Evolutionary conservation across 306 rosid genomes (phyloP).

Genomic region (Acmispon strigosus): DNA sequence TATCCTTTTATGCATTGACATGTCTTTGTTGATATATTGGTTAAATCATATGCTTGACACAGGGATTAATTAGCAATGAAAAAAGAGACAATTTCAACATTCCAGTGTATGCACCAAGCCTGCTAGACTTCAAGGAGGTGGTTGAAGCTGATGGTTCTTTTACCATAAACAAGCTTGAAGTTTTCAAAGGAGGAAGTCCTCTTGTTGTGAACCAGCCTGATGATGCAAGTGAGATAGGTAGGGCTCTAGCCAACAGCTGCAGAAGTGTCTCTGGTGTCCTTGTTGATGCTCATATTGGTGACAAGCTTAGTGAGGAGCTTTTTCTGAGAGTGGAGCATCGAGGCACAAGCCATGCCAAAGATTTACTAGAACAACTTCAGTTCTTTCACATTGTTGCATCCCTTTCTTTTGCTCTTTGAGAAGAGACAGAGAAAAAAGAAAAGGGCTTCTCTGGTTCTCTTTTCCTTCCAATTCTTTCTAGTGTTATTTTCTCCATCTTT

Average conservation of each 20-base stretch:
- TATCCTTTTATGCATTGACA: not conserved
- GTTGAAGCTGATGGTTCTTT: slow-evolving; percentile 85
- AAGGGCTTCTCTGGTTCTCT: slow-evolving; percentile 6
- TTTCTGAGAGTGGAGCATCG: slow-evolving; percentile 55
- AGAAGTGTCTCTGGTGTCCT: slow-evolving; percentile 80
- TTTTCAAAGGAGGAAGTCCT: slow-evolving; percentile 97
- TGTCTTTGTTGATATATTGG: not conserved
- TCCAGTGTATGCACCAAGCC: slow-evolving; percentile 83
- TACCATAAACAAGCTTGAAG: slow-evolving; percentile 72
- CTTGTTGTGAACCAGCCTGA: slow-evolving; percentile 72
- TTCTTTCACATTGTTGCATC: slow-evolving; percentile 94
- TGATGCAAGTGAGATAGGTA: slow-evolving; percentile 59
- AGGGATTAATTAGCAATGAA: slow-evolving; percentile 71
- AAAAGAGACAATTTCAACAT: slow-evolving; percentile 77
- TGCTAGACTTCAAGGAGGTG: slow-evolving; percentile 84
- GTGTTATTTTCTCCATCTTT: not conserved
- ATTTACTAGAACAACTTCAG: slow-evolving; percentile 66
- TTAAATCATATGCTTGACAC: not conserved
- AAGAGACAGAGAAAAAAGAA: not conserved
- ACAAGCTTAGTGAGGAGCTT: slow-evolving; percentile 62
- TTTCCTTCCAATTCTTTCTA: not conserved
- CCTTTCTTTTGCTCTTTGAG: slow-evolving; percentile 46
- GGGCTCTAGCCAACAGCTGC: slow-evolving; percentile 69
- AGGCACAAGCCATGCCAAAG: slow-evolving; percentile 61
- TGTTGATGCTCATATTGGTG: slow-evolving; percentile 92